Percentiles rank a stretch among this genome's conserved stretches.
These are phyloP conservation scores for Arachnomyces sp. DNA, from an alignment of 2,329 filamentous ascomycete species.

Conservation along the genomic window DNA sequence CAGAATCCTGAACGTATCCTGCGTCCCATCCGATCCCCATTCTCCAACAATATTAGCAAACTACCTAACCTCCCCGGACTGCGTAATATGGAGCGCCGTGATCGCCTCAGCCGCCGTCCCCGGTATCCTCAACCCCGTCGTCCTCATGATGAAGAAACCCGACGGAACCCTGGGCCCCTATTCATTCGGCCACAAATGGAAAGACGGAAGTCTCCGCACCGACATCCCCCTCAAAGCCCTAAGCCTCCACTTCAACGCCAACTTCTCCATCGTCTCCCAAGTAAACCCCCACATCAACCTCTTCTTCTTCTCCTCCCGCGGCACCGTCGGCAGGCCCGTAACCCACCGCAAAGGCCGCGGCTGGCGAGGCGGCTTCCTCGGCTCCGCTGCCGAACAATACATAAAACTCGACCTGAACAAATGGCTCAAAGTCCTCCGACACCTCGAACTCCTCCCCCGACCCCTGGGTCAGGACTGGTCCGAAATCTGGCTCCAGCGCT, in stretches of 20 bases:
- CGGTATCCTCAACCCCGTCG: conserved; percentile 88
- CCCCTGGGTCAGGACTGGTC: conserved; percentile 94
- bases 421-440: conserved; percentile 90
- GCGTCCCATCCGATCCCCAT: conserved; percentile 91
- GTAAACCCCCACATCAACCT: conserved; percentile 98
- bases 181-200: conserved; percentile 98
- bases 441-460: conserved; percentile 83
- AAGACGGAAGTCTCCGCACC: conserved; percentile 87
- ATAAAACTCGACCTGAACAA: conserved; percentile 95
- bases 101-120: conserved; percentile 91
- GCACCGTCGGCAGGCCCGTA: conserved; percentile 84
- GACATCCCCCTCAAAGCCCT: conserved; percentile 92
- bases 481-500: conserved; percentile 91
- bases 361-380: conserved; percentile 92
- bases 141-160: conserved; percentile 79
- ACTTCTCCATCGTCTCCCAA: conserved; percentile 82
- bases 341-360: conserved; percentile 88
- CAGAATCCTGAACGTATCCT: conserved; percentile 89
- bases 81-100: conserved; percentile 96
- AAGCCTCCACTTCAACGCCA: conserved; percentile 96
- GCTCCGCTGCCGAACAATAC: conserved; percentile 86
- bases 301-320: conserved; percentile 95
- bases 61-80: conserved; percentile 90
- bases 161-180: conserved; percentile 77
- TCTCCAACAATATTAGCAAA: conserved; percentile 89